Evolutionary conservation across 805 yeast species (phyloP).

Genomic region (Kuraishia ogatae): DNA sequence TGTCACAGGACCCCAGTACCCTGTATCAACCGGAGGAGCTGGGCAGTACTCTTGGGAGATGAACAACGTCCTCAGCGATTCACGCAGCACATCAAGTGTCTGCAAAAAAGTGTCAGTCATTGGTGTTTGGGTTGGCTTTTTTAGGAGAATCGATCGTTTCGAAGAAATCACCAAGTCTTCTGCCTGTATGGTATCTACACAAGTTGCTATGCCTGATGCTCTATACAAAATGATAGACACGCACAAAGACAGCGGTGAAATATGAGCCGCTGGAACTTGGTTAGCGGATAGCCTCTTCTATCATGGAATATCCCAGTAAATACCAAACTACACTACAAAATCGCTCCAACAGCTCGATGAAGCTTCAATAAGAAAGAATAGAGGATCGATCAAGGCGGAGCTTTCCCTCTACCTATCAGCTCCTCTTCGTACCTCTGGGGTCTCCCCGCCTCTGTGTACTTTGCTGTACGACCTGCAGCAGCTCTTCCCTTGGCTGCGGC

Average conservation of each 20-base stretch:
- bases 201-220: background rate
- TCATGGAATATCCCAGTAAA: no score
- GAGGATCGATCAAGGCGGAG: background rate
- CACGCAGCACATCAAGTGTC: background rate
- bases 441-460: background rate
- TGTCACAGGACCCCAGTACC: slow-evolving; percentile 75
- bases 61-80: background rate
- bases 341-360: no score
- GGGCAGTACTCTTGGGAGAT: background rate
- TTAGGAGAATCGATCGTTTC: background rate
- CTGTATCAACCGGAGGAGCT: slow-evolving; percentile 18
- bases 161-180: background rate
- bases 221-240: background rate
- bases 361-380: background rate
- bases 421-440: background rate
- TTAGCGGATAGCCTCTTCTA: no score
- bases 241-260: background rate
- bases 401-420: background rate
- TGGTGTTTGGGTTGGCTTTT: background rate
- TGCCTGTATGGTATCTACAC: background rate
- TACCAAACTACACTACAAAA: no score
- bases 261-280: no score
- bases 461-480: background rate
- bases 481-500: no score
- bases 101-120: background rate